Base-by-base conservation (phyloP, 495 filamentous ascomycete genomes). In the Talaromyces stipitatus region DNA sequence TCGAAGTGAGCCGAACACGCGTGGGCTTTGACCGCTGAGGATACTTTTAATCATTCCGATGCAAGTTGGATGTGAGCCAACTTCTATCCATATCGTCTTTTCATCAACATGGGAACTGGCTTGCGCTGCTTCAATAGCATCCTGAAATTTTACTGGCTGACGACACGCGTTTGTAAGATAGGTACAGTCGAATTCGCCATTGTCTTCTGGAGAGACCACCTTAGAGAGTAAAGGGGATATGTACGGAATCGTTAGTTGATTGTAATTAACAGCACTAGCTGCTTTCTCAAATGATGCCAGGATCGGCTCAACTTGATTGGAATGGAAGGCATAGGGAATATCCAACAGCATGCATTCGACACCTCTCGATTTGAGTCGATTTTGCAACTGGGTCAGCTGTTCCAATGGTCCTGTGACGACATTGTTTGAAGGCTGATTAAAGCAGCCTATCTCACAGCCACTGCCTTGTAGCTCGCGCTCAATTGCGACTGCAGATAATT, bases 251-350 rank as follows among this genome's bases (percentile, higher is more conserved):
- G 69, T 69, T 7, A 85, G 83, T 7, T 73, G 56, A 16, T 80
- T 67, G 70, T 88, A 91, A 18, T 58, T 72, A 20, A 91, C 75
- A 2, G 76, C 70, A 26, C 65, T 68, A 2, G 85, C 85, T 32
- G 84, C 63, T 2, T 71, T 68, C 59, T 88, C 83, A 47, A 91
- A 88, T 0, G 79, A 76, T 5, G 84, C 79, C 5, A 91, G 69
- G 18, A 94, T 87, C 22, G 85, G 77, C 12, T 92, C 86, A 18
- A 92, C 82, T 61, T 92, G 90, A 0, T 80, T 74, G 2, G 89
- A 88, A 67, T 95, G 90, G 77, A 91, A 94, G 12, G 89, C 90
- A 55, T 83, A 92, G 26, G 86, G 85, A 16, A 91, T 81, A 29
- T 83, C 80, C 2, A 94, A 78, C 57, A 81, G 82, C 1, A 79